Evolutionary conservation across 768 basidiomycete species (phyloP).

Genomic region (Russula sp.): DNA sequence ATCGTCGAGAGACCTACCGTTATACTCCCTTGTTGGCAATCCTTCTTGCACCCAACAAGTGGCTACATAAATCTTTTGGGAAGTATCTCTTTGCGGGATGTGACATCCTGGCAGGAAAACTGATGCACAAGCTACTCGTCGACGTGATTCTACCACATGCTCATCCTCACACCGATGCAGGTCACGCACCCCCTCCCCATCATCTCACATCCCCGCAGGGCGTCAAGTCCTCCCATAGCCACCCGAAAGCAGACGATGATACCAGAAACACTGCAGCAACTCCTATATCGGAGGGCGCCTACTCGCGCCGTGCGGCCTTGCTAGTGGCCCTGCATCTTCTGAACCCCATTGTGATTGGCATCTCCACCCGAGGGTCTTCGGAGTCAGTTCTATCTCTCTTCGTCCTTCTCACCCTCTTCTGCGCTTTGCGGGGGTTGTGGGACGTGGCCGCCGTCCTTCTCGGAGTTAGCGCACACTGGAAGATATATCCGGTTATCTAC

Average conservation of each 20-base stretch:
- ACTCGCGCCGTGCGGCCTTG: conserved; percentile 39
- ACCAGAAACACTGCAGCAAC: neutral
- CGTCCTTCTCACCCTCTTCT: conserved; percentile 65
- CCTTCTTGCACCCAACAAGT: conserved; percentile 71
- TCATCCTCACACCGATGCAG: neutral
- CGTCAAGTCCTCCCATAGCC: neutral
- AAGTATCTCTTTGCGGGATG: conserved; percentile 83
- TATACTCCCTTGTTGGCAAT: conserved; percentile 92
- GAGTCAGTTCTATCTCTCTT: conserved; percentile 81
- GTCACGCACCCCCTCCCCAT: neutral
- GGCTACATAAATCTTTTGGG: conserved; percentile 81
- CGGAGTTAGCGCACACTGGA: conserved; percentile 89
- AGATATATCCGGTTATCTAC: conserved; percentile 94
- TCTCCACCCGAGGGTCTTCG: conserved; percentile 95
- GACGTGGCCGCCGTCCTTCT: conserved; percentile 62
- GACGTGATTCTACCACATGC: conserved; percentile 41
- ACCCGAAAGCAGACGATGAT: conserved; percentile 3
- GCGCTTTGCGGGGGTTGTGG: conserved; percentile 54
- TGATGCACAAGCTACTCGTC: conserved; percentile 61
- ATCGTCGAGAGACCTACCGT: conserved; percentile 86
- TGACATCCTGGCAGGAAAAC: conserved; percentile 71
- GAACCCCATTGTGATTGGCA: conserved; percentile 92
- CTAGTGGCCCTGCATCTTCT: conserved; percentile 73
- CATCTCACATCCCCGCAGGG: neutral
- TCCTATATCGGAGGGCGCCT: conserved; percentile 7